Base-by-base conservation (phyloP, 305 asterid genomes). In the Ruellia speciosa region DNA sequence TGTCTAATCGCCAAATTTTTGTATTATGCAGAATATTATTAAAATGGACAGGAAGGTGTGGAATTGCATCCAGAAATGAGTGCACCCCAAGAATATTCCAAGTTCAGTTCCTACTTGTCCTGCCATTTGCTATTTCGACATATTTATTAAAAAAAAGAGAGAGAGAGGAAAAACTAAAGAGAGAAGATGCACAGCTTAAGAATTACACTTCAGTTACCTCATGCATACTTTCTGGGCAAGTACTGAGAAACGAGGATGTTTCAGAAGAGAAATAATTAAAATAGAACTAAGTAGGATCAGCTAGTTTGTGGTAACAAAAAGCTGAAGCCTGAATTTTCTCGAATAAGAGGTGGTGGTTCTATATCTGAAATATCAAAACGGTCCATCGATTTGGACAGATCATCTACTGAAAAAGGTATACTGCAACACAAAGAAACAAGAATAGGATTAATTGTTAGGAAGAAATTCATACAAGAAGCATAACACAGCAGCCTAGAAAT, bases 271-370 rank as follows among this genome's bases (percentile, higher is more conserved):
- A 52, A 50, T 35, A 52, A 57, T 46, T 45, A 43, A 49, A 71
- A 64, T 4, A 39, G 54, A 64, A 43, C 14, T 12, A 12, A 12
- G 16, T 17, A 63, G 46, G 34, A 53, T 61, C 76, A 73, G 69
- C 76, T 88, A 57, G 81, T 82, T 53, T 74, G 94, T n/a, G 85
- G 95, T 60, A 90, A 69, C 71, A 88, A 77, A 69, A 88, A 92
- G 80, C 96, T 86, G 83, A 92, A 92, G 63, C 96, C 97, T 2
- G 97, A 82, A 72, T 88, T 92, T 72, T 92, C 97, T 0, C 96
- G 96, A 64, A 92, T 79, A 54, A 92, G 97, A 15, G 96, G 88
- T 0, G 99, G 99, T n/a, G 99, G 95, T 69, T 92, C 99, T 8
- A 92, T 86, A 72, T 92, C 96, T 59, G 83, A 73, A 53, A 88